A percentile compares a stretch with the other conserved stretches of the same genome.
Conservation (phyloP, 371 early-diverging fungal species). For the Apophysomyces trapeziformis region DNA sequence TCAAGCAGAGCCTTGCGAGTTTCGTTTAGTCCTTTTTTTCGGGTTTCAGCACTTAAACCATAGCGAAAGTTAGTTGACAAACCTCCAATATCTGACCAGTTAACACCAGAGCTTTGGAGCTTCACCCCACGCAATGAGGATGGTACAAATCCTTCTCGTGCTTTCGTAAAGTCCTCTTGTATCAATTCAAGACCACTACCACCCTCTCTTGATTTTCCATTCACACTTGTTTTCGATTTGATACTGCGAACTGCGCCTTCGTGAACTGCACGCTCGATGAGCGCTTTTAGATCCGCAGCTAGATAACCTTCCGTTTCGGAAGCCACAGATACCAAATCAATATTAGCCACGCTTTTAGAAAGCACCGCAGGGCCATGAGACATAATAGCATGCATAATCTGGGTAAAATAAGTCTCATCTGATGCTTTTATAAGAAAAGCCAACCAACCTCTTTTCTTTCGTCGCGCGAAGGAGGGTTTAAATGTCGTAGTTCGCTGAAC, state of each 20-base stretch:
- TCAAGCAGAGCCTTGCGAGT: constrained; percentile 83
- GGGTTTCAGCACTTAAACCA: neutral
- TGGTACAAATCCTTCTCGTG: constrained; percentile 83
- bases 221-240: constrained; percentile 31
- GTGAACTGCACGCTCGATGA: constrained; percentile 83
- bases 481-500: constrained; percentile 68
- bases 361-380: constrained; percentile 39
- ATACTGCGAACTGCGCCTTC: constrained; percentile 78
- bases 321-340: constrained; percentile 77
- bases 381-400: constrained; percentile 67
- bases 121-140: constrained; percentile 82
- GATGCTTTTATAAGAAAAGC: constrained; percentile 13
- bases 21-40: constrained; percentile 67
- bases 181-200: constrained; percentile 35
- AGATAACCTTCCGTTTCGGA: constrained; percentile 89
- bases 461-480: constrained; percentile 71
- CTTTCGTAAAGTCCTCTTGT: constrained; percentile 73
- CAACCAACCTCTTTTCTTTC: constrained; percentile 65
- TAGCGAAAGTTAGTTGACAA: neutral
- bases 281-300: constrained; percentile 81
- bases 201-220: constrained; percentile 3
- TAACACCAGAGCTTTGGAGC: constrained; percentile 74
- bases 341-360: constrained; percentile 39
- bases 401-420: neutral
- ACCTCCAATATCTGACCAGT: constrained; percentile 92